A percentile compares a stretch with the other conserved stretches of the same genome.
Conservation (phyloP, 179 eudicot genomes). For the Heliamphora pulchella region DNA sequence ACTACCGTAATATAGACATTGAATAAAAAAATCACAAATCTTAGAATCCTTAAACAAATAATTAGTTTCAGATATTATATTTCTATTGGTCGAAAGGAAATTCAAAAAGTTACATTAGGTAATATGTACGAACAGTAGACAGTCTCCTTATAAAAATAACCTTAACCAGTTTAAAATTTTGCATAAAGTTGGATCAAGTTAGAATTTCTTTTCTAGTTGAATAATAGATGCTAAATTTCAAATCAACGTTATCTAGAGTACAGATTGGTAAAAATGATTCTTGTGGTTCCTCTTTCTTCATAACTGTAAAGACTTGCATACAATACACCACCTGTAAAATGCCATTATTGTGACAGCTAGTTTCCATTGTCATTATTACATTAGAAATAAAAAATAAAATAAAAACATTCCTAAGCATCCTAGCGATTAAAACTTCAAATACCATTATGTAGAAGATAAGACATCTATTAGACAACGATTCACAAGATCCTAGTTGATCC, state of each 20-base stretch:
- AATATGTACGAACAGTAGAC: not conserved
- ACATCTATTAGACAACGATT: not conserved
- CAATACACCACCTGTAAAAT: not conserved
- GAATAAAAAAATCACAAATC: not conserved
- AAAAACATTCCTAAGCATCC: not conserved
- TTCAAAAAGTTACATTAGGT: not conserved
- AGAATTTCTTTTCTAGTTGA: not conserved
- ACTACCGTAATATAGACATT: too few relatives aligned
- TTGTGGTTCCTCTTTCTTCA: slow-evolving; percentile 2
- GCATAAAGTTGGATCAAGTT: not conserved
- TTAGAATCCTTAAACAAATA: not conserved
- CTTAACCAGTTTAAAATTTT: not conserved
- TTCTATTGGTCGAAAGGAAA: not conserved
- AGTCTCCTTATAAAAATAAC: not conserved
- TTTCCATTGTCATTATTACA: not conserved
- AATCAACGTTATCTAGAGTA: not conserved
- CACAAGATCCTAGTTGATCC: slow-evolving; percentile 1
- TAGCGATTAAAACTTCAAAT: not conserved
- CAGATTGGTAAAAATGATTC: not conserved
- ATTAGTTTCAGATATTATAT: not conserved
- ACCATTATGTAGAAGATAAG: not conserved
- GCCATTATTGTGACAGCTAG: not conserved
- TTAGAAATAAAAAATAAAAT: too few relatives aligned
- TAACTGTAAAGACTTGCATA: not conserved
- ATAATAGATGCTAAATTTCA: not conserved